phyloP scores from a whole-genome alignment of 306 rosid species.

The Cyclanthera cordifolia region DNA sequence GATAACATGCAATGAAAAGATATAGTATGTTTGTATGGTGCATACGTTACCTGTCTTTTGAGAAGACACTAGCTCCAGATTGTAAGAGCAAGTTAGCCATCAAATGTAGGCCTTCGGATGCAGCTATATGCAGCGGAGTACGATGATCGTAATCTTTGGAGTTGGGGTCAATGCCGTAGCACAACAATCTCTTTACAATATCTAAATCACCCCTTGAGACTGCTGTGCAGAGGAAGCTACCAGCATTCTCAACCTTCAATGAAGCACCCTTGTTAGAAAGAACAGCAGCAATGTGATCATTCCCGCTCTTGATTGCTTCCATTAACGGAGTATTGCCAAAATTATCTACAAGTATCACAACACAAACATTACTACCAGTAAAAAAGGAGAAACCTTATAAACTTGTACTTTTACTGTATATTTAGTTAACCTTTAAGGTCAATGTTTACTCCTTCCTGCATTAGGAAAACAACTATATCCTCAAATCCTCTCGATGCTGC shows the following conservation, averaged over 20 bases:
- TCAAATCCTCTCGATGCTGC: constrained; percentile 87
- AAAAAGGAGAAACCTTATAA: not conserved
- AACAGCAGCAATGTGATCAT: constrained; percentile 62
- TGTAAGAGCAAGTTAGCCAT: constrained; percentile 79
- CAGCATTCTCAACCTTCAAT: constrained; percentile 49
- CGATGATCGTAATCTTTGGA: constrained; percentile 76
- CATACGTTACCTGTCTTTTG: constrained; percentile 82
- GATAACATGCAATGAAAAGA: no score
- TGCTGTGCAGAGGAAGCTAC: constrained; percentile 59
- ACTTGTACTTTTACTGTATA: not conserved
- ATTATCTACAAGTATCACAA: constrained; percentile 34
- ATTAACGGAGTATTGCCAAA: constrained; percentile 77
- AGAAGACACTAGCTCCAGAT: constrained; percentile 74
- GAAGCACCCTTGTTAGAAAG: constrained; percentile 69
- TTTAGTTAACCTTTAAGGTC: constrained; percentile 47
- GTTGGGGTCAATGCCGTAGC: constrained; percentile 78
- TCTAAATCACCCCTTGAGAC: constrained; percentile 79
- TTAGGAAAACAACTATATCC: constrained; percentile 52
- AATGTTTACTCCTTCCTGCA: constrained; percentile 53
- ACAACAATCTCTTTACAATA: constrained; percentile 50
- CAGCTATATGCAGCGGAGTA: constrained; percentile 76
- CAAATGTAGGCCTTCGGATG: constrained; percentile 62
- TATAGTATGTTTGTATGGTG: no score
- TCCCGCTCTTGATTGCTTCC: constrained; percentile 78
- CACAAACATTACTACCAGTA: not conserved